Evolutionary conservation across 2,329 filamentous ascomycete species (phyloP), one percentile per base, ranked within the genome.

Genomic region (Claviceps digitariae): DNA sequence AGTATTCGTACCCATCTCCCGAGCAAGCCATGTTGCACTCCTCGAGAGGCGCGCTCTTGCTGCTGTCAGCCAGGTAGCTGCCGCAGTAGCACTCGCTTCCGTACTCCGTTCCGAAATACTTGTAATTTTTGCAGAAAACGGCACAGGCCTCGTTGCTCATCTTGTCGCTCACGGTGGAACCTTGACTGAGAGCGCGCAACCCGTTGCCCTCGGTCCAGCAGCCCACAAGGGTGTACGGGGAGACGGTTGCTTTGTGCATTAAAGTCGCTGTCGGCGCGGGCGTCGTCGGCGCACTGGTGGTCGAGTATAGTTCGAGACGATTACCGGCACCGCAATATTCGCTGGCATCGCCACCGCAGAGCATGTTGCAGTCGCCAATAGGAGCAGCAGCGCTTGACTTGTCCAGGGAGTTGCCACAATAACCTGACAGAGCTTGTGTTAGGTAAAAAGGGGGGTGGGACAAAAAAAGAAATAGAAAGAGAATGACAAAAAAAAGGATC

Each of bases 341-440:
- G 15, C 66, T 67, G 3, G 59, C 52, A 43, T 73, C 67, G 41
- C 72, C 72, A n/a, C 64, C 66, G 57, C 72, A 74, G 17, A 61
- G 55, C 63, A 73, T 69, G 57, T 65, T 64, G 63, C 67, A 70
- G 20, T 70, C 62, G 4, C 54, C 55, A 20, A 67, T 48, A 6
- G 64, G 60, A 2, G 64, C 67, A 8, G 58, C 60, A 4, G 55
- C 54, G 44, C 63, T 64, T 31, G 60, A 62, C 29, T 58, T 51
- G 23, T 60, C 60, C 10, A 76, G 61, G 4, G 60, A 62, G 58
- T 77, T 72, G 36, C 73, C 74, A 61, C 75, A 78, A 58, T 74
- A 77, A 61, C 69, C 68, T 71, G 48, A 60, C 43, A 20, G 57
- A 56, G 31, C 25, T 48, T 47, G 36, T 45, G 40, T 47, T 23